Base-by-base conservation (phyloP, 2,329 filamentous ascomycete genomes). In the Cordyceps cicadae region DNA sequence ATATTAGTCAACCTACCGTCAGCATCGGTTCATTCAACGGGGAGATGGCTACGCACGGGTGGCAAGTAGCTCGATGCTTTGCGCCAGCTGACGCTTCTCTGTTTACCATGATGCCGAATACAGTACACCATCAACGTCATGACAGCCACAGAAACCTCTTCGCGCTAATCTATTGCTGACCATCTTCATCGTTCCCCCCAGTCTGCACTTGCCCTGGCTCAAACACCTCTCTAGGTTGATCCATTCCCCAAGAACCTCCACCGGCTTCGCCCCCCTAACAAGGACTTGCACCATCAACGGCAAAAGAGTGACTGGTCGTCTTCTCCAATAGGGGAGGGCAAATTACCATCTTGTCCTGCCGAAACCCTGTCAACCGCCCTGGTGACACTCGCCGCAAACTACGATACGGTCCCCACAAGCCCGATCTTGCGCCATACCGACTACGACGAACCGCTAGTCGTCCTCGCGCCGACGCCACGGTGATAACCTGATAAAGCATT, bases 131-230 rank as follows among this genome's bases (percentile, higher is more conserved):
- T 21, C 49, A n/a, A 11, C 21, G 15, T 21, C 45, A 26, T 26
- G 45, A 34, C 45, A 49, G 46, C 46, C 32, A 32, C 55, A 24
- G 51, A 26, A 37, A 46, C 46, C 32, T 24, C 19, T 50, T 41
- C 19, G 50, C 55, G 46, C 55, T 43, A 58, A 58, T 50, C 55
- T 51, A 24, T 50, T 58, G 55, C 55, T 58, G 55, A 58, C 55
- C 55, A 51, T 51, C 45, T 58, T 51, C 9, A 51, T 58, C 34
- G 34, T 51, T 58, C 34, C 21, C 45, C 55, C 55, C 55, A 32
- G 55, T 34, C 21, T 58, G 45, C 45, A 39, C 37, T 12, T 32
- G 6, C n/a, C 29, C 11, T 49, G 9, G 17, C 6, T 19, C 54
- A 29, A 39, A 24, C 24, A 56, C 37, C 26, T 7, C 54, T 37